Evolutionary conservation across 768 basidiomycete species (phyloP).

Genomic region (Boletus insuetus): DNA sequence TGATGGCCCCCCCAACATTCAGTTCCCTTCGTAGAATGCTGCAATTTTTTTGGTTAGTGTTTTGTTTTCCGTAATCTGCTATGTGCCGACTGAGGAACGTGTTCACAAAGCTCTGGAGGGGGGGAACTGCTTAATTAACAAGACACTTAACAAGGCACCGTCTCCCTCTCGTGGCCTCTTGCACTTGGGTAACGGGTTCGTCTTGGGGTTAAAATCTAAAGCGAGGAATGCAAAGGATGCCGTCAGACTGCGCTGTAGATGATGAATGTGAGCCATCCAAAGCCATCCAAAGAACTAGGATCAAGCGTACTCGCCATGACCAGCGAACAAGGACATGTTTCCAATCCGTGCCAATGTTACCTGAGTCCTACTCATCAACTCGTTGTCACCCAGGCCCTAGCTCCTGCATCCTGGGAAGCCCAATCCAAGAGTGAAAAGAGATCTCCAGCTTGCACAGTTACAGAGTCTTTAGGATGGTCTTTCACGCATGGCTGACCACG

Average conservation of each 20-base stretch:
- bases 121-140: background rate
- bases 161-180: conserved; percentile 22
- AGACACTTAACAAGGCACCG: conserved; percentile 13
- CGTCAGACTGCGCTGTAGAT: conserved; percentile 22
- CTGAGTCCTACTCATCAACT: conserved; percentile 11
- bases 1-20: conserved; percentile 24
- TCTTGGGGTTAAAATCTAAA: conserved; percentile 31
- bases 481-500: conserved; percentile 6
- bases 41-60: conserved; percentile 1
- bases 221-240: conserved; percentile 34
- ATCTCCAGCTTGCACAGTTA: conserved; percentile 11
- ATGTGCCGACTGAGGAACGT: conserved; percentile 4
- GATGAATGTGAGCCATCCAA: background rate
- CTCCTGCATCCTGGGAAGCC: conserved; percentile 20
- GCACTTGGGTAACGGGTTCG: conserved; percentile 31
- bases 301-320: conserved; percentile 42
- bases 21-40: conserved; percentile 31
- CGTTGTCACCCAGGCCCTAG: conserved; percentile 16
- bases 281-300: background rate
- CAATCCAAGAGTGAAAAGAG: conserved; percentile 19
- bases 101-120: background rate
- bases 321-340: conserved; percentile 56
- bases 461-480: conserved; percentile 5
- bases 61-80: conserved; percentile 22
- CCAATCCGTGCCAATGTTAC: conserved; percentile 40